Conservation (phyloP, 2,329 filamentous ascomycete species). For the Malbranchea zuffiana region DNA sequence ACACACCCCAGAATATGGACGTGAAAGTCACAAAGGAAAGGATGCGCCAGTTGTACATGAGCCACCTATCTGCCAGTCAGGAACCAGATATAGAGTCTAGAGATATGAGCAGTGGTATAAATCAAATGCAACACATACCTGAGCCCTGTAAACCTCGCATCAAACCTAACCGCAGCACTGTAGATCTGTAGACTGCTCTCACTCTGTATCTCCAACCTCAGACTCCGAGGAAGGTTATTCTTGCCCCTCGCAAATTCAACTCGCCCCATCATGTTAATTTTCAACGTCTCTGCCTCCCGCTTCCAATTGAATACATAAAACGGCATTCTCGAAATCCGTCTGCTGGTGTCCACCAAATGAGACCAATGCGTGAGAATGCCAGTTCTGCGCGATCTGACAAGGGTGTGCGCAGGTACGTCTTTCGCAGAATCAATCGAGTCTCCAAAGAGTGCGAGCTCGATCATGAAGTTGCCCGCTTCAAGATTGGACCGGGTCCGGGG, state of each 20-base stretch:
- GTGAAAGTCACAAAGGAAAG: conserved; percentile 59
- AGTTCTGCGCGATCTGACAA: conserved; percentile 59
- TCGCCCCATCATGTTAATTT: conserved; percentile 61
- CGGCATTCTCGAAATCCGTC: conserved; percentile 52
- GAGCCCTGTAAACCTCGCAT: conserved; percentile 64
- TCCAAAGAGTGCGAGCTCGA: conserved; percentile 58
- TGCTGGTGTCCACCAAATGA: conserved; percentile 52
- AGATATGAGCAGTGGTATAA: neutral
- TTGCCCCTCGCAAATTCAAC: conserved; percentile 52
- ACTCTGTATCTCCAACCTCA: conserved; percentile 59
- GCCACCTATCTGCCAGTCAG: conserved; percentile 42
- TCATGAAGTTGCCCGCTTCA: conserved; percentile 84
- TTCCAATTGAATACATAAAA: conserved; percentile 58
- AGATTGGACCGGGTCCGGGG: conserved; percentile 69
- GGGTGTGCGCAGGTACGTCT: conserved; percentile 31
- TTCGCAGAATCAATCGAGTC: conserved; percentile 23
- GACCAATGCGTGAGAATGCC: conserved; percentile 72
- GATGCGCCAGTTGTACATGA: conserved; percentile 77
- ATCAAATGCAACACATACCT: conserved; percentile 30
- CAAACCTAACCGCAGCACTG: conserved; percentile 54
- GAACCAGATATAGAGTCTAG: neutral
- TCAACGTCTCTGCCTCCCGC: conserved; percentile 53
- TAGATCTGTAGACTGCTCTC: conserved; percentile 67
- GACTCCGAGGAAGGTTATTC: conserved; percentile 42
- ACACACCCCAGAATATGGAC: conserved; percentile 62